Percentiles rank a stretch among this genome's conserved stretches.
These are phyloP conservation scores for Tilletia setariae DNA, from an alignment of 1,284 basidiomycete species.

Conservation along the genomic window DNA sequence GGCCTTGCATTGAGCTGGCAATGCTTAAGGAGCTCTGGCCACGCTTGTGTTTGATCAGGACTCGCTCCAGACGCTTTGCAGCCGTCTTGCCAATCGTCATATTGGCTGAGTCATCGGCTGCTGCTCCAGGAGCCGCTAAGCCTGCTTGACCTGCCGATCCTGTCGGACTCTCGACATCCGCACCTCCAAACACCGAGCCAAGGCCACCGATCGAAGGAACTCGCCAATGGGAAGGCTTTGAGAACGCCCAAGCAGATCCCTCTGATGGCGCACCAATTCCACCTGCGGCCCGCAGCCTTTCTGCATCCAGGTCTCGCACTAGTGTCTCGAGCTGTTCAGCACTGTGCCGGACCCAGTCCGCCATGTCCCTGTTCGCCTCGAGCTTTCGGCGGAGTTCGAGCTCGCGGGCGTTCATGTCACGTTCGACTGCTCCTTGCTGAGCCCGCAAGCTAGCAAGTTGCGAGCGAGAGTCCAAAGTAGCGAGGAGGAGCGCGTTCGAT, in stretches of 20 bases:
- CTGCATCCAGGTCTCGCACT: conserved; percentile 2
- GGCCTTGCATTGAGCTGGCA: conserved; percentile 8
- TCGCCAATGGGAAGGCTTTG: not conserved
- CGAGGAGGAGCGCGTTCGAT: conserved; percentile 11
- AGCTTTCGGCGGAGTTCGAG: not conserved
- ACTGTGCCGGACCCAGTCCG: conserved; percentile 12
- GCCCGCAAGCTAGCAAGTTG: conserved; percentile 9
- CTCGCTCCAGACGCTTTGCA: conserved; percentile 36
- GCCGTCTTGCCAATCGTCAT: conserved; percentile 42
- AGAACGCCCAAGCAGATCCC: not conserved
- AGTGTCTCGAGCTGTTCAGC: not conserved
- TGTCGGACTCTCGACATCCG: not conserved
- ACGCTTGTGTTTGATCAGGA: conserved; percentile 22
- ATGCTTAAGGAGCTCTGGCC: conserved; percentile 11
- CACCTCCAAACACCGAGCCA: not conserved
- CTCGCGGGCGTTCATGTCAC: conserved; percentile 12
- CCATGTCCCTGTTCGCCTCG: conserved; percentile 5
- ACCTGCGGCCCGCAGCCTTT: not conserved
- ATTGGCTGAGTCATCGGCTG: conserved; percentile 30
- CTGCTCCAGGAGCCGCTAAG: not conserved
- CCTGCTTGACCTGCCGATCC: not conserved
- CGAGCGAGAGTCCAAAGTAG: conserved; percentile 1
- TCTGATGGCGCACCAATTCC: not conserved
- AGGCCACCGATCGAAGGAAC: conserved; percentile 9
- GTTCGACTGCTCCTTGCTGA: conserved; percentile 6